phyloP scores from a whole-genome alignment of 768 basidiomycete genomes.

The Daedalea quercina region DNA sequence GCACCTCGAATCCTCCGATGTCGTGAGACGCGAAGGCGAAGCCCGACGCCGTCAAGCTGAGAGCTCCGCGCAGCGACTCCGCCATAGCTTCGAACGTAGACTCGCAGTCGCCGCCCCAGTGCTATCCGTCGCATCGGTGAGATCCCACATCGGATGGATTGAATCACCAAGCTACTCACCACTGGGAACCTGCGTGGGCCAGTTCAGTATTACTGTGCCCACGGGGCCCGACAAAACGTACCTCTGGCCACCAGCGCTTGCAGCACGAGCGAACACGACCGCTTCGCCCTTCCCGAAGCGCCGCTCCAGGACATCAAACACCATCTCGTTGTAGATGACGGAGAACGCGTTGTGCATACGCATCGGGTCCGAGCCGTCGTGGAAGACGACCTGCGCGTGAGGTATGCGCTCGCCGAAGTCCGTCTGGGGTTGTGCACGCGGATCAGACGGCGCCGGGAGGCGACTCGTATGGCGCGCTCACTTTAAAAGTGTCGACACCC shows the following conservation, averaged over 20 bases:
- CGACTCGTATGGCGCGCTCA: too few species aligned
- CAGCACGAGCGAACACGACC: slow-evolving; percentile 62
- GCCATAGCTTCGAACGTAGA: slow-evolving; percentile 77
- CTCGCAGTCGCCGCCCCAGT: slow-evolving; percentile 75
- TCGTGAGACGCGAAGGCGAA: slow-evolving; percentile 72
- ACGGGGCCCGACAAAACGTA: slow-evolving; percentile 8
- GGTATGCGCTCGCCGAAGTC: slow-evolving; percentile 78
- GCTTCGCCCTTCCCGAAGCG: slow-evolving; percentile 60
- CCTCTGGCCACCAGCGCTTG: slow-evolving; percentile 66
- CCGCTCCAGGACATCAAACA: slow-evolving; percentile 53
- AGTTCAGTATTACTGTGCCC: neutral
- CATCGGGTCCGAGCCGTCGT: slow-evolving; percentile 63
- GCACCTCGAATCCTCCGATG: slow-evolving; percentile 70
- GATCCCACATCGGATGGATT: too few species aligned
- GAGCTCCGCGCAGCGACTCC: slow-evolving; percentile 57
- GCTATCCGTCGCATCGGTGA: slow-evolving; percentile 24
- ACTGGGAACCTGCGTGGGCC: slow-evolving; percentile 23
- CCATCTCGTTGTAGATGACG: slow-evolving; percentile 62
- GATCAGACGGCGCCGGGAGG: too few species aligned
- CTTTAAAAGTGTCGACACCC: slow-evolving; percentile 49
- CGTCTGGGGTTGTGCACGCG: slow-evolving; percentile 40
- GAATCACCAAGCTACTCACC: slow-evolving; percentile 12
- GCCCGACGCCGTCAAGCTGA: slow-evolving; percentile 62
- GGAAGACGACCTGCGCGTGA: slow-evolving; percentile 52
- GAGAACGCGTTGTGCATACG: slow-evolving; percentile 71